These are phyloP conservation scores for Hortaea sp. DNA, from an alignment of 2,329 filamentous ascomycete species.

Conservation along the genomic window DNA sequence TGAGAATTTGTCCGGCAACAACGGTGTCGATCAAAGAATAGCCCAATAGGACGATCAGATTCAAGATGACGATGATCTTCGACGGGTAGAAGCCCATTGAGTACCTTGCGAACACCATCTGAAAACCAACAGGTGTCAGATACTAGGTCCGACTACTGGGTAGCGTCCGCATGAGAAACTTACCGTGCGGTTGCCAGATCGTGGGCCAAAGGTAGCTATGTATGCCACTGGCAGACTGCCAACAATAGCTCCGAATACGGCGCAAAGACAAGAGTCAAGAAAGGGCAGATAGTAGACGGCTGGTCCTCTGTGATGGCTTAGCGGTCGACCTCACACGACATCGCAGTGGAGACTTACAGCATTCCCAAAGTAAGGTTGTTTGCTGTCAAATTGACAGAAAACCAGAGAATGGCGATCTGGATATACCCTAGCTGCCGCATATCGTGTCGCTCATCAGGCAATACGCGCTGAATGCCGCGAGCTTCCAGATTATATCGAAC, in stretches of 20 bases:
- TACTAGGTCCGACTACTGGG: too few relatives aligned
- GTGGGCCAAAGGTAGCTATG: conserved; percentile 52
- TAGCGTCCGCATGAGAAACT: conserved; percentile 10
- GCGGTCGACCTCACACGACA: too few relatives aligned
- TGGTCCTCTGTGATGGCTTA: conserved; percentile 31
- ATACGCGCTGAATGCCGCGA: conserved; percentile 50
- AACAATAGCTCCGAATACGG: conserved; percentile 47
- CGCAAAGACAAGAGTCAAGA: conserved; percentile 45
- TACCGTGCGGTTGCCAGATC: conserved; percentile 48
- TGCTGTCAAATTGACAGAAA: conserved; percentile 52
- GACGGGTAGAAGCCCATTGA: conserved; percentile 57
- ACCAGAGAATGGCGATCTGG: conserved; percentile 50
- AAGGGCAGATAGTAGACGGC: conserved; percentile 50
- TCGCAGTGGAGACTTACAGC: conserved; percentile 24
- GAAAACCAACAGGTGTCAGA: too few relatives aligned
- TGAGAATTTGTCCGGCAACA: conserved; percentile 58
- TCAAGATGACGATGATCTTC: conserved; percentile 53
- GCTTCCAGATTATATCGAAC: conserved; percentile 47
- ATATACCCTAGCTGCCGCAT: conserved; percentile 43
- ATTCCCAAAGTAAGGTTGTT: conserved; percentile 57
- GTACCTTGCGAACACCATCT: conserved; percentile 49
- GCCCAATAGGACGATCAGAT: conserved; percentile 49
- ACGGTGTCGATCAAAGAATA: conserved; percentile 29
- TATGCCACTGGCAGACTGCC: conserved; percentile 49
- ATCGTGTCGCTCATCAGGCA: conserved; percentile 44